A percentile compares a stretch with the other conserved stretches of the same genome.
These are phyloP conservation scores for Elaeis oleifera DNA, from an alignment of 202 grass and related monocot species.

Conservation along the genomic window DNA sequence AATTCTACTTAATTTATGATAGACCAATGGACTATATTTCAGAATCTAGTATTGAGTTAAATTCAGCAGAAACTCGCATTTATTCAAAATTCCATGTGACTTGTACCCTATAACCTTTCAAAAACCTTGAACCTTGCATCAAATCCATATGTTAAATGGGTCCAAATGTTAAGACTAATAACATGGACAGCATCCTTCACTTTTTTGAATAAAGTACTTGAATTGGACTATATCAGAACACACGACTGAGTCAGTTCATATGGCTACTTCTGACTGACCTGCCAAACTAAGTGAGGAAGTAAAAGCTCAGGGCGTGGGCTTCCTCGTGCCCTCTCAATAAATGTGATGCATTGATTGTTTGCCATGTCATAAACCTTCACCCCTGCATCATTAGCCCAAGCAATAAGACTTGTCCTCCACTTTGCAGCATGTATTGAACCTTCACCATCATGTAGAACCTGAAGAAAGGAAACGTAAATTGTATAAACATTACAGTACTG, in stretches of 20 bases:
- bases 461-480: background rate
- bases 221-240: constrained; percentile 9
- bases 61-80: too few relatives aligned
- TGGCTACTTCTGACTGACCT: constrained; percentile 33
- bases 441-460: constrained; percentile 92
- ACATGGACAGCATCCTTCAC: background rate
- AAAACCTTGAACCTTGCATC: too few relatives aligned
- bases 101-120: too few relatives aligned
- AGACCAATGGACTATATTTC: too few relatives aligned
- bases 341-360: constrained; percentile 76
- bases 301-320: constrained; percentile 71
- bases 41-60: too few relatives aligned
- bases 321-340: constrained; percentile 88
- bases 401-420: constrained; percentile 93
- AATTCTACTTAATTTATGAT: too few relatives aligned
- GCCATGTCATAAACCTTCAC: constrained; percentile 98
- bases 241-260: background rate
- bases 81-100: too few relatives aligned
- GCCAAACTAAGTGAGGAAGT: constrained; percentile 92
- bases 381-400: constrained; percentile 88
- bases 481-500: background rate
- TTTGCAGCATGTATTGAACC: constrained; percentile 94
- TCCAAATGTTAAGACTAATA: too few relatives aligned
- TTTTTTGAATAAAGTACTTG: background rate
- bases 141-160: too few relatives aligned